Conservation (phyloP, 2,329 filamentous ascomycete species). For the Sporothrix protearum region DNA sequence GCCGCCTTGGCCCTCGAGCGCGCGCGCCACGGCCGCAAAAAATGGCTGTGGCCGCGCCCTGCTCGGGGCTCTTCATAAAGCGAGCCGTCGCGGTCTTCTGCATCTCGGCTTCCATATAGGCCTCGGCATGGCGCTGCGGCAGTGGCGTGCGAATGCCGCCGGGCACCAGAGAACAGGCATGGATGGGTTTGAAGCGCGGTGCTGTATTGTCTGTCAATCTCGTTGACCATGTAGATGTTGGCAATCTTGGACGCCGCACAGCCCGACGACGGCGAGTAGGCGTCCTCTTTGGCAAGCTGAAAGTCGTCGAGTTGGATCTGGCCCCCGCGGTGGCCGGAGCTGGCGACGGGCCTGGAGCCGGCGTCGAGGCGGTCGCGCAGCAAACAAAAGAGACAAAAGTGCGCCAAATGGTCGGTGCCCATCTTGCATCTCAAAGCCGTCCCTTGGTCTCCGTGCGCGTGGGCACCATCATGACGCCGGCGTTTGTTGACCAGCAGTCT, state of each 20-base stretch:
- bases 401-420: conserved; percentile 49
- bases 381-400: conserved; percentile 52
- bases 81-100: background rate
- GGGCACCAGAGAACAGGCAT: conserved; percentile 43
- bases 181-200: conserved; percentile 35
- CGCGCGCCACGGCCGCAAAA: conserved; percentile 40
- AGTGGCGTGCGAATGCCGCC: conserved; percentile 41
- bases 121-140: conserved; percentile 31
- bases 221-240: conserved; percentile 46
- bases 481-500: conserved; percentile 44
- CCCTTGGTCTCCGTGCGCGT: conserved; percentile 38
- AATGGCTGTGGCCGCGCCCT: conserved; percentile 44
- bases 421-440: conserved; percentile 51
- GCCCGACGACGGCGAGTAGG: conserved; percentile 37
- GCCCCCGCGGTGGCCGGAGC: conserved; percentile 39
- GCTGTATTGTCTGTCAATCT: conserved; percentile 45
- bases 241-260: conserved; percentile 47
- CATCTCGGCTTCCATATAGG: conserved; percentile 26
- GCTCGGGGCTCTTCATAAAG: conserved; percentile 35
- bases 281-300: conserved; percentile 35
- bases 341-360: conserved; percentile 41
- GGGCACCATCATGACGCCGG: conserved; percentile 42
- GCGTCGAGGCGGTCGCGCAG: conserved; percentile 43
- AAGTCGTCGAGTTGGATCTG: conserved; percentile 40
- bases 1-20: conserved; percentile 42